A percentile compares a stretch with the other conserved stretches of the same genome.
These are phyloP conservation scores for Penicillium parvum DNA, from an alignment of 495 filamentous ascomycete genomes.

Conservation along the genomic window DNA sequence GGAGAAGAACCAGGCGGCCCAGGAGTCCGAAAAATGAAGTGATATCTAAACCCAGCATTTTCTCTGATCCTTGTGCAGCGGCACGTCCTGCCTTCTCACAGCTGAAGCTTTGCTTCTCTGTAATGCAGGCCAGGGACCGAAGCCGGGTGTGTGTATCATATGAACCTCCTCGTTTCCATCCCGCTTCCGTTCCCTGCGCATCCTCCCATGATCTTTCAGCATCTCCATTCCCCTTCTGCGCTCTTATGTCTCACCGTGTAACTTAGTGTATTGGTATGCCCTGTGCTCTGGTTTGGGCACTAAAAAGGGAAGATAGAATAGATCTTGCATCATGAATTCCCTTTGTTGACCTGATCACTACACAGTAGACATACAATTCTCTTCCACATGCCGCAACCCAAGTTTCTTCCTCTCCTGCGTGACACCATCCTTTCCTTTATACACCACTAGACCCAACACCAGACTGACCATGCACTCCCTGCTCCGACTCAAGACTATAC, in stretches of 20 bases:
- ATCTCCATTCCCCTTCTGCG: conserved; percentile 29
- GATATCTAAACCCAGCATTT: conserved; percentile 2
- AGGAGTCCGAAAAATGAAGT: no score
- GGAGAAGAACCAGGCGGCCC: conserved; percentile 22
- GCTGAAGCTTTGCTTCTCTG: no score
- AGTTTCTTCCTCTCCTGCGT: no score
- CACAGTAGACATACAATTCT: no score
- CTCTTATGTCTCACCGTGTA: conserved; percentile 23
- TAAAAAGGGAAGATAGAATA: conserved; percentile 17
- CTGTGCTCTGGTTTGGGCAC: conserved; percentile 8
- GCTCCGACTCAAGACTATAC: conserved; percentile 6
- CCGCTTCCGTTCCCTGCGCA: conserved; percentile 10
- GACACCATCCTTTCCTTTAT: no score
- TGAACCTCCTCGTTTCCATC: conserved; percentile 16
- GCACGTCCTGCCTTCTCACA: no score
- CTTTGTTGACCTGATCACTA: background rate
- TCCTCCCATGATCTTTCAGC: conserved; percentile 22
- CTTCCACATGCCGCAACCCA: no score
- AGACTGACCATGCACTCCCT: no score
- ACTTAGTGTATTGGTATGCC: conserved; percentile 36
- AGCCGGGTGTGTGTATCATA: conserved; percentile 30
- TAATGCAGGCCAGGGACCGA: conserved; percentile 11
- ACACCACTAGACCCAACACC: no score
- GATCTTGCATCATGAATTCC: conserved; percentile 23
- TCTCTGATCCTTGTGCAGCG: no score